Percentiles rank a stretch among this genome's conserved stretches.
These are phyloP conservation scores for Naumovozyma castellii DNA, from an alignment of 805 yeast species.

Conservation along the genomic window DNA sequence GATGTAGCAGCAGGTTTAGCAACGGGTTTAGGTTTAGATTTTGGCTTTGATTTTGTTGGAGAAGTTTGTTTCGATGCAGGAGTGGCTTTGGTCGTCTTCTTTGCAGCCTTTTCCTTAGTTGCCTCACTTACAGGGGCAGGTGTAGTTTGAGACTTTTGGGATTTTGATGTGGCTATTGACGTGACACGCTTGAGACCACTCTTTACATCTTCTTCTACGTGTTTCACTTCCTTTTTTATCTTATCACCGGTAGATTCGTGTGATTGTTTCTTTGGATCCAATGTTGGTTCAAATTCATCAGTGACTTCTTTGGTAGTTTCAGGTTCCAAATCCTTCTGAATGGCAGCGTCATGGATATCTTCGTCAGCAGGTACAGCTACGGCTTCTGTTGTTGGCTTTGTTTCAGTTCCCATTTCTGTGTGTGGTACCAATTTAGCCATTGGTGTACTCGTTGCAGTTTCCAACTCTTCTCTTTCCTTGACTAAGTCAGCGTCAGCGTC, in stretches of 20 bases:
- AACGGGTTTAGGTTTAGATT: conserved; percentile 1
- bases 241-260: not conserved
- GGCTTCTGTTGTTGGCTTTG: conserved; percentile 4
- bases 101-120: conserved; percentile 3
- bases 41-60: not conserved
- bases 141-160: not conserved
- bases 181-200: not conserved
- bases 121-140: not conserved
- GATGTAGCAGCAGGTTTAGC: conserved; percentile 2
- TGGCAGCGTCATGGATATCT: too few relatives aligned
- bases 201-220: conserved; percentile 2
- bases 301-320: conserved; percentile 5
- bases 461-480: not conserved
- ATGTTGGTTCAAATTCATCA: not conserved
- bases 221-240: conserved; percentile 2
- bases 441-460: not conserved
- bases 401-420: not conserved
- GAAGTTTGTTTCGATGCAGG: not conserved
- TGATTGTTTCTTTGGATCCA: conserved; percentile 1
- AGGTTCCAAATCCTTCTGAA: conserved; percentile 3
- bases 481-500: not conserved
- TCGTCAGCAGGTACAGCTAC: conserved; percentile 2
- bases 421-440: not conserved
- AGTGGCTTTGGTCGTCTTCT: not conserved
- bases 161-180: not conserved